Evolutionary conservation across 257 asterid species (phyloP), one percentile per base, ranked within the genome.

Genomic region (Rhazya stricta): DNA sequence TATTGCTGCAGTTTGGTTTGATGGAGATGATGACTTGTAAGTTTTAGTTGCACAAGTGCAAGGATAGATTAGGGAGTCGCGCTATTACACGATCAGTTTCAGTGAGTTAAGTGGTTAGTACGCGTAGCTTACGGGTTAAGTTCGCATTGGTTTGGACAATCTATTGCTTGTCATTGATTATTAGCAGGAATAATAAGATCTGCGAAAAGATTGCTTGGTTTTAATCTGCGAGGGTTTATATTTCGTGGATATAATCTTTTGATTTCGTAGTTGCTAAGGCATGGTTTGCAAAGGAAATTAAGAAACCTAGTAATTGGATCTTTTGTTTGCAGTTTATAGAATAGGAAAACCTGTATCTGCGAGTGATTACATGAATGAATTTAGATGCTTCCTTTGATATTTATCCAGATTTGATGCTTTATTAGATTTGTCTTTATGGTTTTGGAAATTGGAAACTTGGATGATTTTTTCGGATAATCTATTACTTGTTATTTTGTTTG

Each of bases 31-130:
- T 67, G 67, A 23, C 9, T 66, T 25, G 39, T 67, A 1, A 29
- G 15, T 10, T 23, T 7, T 42, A 11, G 67, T 69, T 62, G 9
- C 19, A 34, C 63, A 70, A 56, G 73, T 46, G 67, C 46, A 70
- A 79, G 69, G 67, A 39, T 57, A 72, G 65, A 67, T 74, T 81
- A 54, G 18, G 21, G 75, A 27, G 29, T 25, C 32, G 61, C 19
- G 58, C 45, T 27, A 19, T 65, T 70, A 54, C 43, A 45, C 11
- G 78, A 77, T 74, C 83, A 76, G 84, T 81, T 81, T 79, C 76
- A 69, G 81, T 69, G 72, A 61, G 46, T 74, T 56, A 46, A 76
- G 51, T 65, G 67, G 67, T 21, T 53, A 42, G 70, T 73, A 65
- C 74, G 76, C 45, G 60, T 71, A 34, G 74, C 58, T 57, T 71